Conservation (phyloP, 2,329 filamentous ascomycete genomes). For the Akanthomyces dipterigenus region DNA sequence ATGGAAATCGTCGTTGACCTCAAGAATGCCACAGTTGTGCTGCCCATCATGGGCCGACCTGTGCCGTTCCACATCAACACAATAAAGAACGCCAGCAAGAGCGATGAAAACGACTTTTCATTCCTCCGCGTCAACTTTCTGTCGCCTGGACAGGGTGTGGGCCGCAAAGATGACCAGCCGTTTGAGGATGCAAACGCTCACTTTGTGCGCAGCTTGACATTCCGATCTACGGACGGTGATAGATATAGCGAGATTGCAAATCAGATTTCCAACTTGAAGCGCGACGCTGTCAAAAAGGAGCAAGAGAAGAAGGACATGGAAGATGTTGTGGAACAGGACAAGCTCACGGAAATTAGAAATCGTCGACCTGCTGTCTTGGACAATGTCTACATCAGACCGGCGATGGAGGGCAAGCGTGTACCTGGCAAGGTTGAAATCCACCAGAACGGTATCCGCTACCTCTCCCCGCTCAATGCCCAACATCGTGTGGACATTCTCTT, state of each 20-base stretch:
- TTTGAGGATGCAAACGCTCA: slow-evolving; percentile 95
- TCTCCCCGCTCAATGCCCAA: slow-evolving; percentile 71
- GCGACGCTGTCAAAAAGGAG: slow-evolving; percentile 82
- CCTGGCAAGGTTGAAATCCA: slow-evolving; percentile 96
- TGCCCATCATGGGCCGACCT: slow-evolving; percentile 94
- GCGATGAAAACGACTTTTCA: slow-evolving; percentile 87
- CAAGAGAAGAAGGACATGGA: slow-evolving; percentile 99
- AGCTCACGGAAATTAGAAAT: slow-evolving; percentile 89
- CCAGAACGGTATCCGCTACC: slow-evolving; percentile 96
- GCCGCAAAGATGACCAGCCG: slow-evolving; percentile 92
- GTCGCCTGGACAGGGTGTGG: slow-evolving; percentile 93
- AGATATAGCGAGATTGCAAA: slow-evolving; percentile 86
- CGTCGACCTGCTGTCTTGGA: slow-evolving; percentile 85
- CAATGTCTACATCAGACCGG: slow-evolving; percentile 91
- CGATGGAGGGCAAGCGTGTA: slow-evolving; percentile 93
- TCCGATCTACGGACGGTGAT: slow-evolving; percentile 82
- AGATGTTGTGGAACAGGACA: slow-evolving; percentile 97
- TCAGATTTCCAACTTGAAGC: slow-evolving; percentile 94
- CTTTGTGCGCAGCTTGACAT: slow-evolving; percentile 91
- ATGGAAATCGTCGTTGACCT: slow-evolving; percentile 83
- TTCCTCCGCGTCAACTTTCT: slow-evolving; percentile 96
- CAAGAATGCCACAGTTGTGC: slow-evolving; percentile 83
- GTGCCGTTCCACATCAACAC: slow-evolving; percentile 97
- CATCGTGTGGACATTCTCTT: slow-evolving; percentile 91
- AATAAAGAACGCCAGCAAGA: slow-evolving; percentile 98